Evolutionary conservation across 2,329 filamentous ascomycete genomes (phyloP), one percentile per base, ranked within the genome.

Genomic region (Tothia fuscella): DNA sequence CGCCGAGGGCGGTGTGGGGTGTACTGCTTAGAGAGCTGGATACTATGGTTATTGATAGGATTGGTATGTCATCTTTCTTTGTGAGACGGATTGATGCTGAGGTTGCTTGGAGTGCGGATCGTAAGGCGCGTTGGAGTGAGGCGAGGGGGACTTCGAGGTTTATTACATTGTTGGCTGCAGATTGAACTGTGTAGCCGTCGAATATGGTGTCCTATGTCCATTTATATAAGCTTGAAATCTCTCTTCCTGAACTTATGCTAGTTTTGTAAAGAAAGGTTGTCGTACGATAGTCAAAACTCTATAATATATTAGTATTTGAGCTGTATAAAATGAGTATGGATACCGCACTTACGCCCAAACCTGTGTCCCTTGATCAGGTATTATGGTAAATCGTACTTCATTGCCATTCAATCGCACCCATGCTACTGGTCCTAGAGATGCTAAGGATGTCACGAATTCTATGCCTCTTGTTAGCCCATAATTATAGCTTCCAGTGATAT

Each of bases 91-190:
- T 76, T 12, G 81, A 82, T 42, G 88, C 86, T 14, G 84, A 81
- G 14, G 80, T 78, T 52, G 84, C 85, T 56, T 84, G 80, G 41
- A 82, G 68, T 33, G 89, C 89, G 26, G 88, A 95, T 53, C 81
- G 86, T 45, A 98, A 77, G n/a, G 91, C 91, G 46, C 88, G 81
- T 54, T 91, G 84, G 17, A 98, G 76, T 2, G 84, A 80, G 12
- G 76, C 74, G n/a, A 96, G 77, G 20, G 91, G 87, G 1, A 98
- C 76, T 64, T 98, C 91, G 48, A 98, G 80, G 63, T 98, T 95
- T 64, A 98, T 95, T 41, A 87, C 84, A 62, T 94, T 94, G 60
- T 77, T 68, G 36, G 87, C 81, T 38, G 83, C 83, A 38, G 88
- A 94, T 59, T 94, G 82, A 50, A 96, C 79, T 41, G 78, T 76